Percentiles rank a stretch among this genome's conserved stretches.
Evolutionary conservation across 805 yeast species (phyloP).

Genomic region (Sugiyamaella lignohabitans): DNA sequence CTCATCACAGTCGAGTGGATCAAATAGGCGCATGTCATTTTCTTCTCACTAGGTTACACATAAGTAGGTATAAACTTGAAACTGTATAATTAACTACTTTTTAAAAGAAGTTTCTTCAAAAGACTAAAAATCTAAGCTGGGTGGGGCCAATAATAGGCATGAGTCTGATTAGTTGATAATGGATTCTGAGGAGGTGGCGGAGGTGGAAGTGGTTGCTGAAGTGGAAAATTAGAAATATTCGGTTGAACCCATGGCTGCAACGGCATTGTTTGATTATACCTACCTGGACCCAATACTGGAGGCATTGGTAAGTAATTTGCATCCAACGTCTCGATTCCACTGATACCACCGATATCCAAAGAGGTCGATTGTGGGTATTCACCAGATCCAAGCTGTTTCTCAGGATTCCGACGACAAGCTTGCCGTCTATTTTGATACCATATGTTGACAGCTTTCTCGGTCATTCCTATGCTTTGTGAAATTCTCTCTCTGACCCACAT

Average conservation of each 20-base stretch:
- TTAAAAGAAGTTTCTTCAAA: too few species aligned
- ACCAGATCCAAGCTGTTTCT: neutral
- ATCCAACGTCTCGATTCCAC: neutral
- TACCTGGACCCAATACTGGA: too few species aligned
- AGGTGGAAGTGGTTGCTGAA: neutral
- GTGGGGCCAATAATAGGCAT: too few species aligned
- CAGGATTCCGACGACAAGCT: neutral
- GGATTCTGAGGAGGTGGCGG: neutral
- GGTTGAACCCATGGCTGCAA: too few species aligned
- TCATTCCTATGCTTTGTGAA: neutral
- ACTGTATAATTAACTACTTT: too few species aligned
- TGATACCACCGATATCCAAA: neutral
- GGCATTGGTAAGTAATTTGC: neutral
- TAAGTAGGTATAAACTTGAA: too few species aligned
- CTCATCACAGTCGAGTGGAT: too few species aligned
- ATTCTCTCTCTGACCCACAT: neutral
- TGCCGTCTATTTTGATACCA: neutral
- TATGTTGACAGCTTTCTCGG: neutral
- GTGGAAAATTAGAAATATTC: neutral
- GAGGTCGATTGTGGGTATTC: neutral
- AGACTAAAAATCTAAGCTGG: too few species aligned
- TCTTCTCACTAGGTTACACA: too few species aligned
- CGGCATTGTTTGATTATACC: too few species aligned
- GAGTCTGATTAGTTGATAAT: too few species aligned
- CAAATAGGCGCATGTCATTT: too few species aligned